Conservation (phyloP, 2,329 filamentous ascomycete genomes). For the Colletotrichum destructivum region DNA sequence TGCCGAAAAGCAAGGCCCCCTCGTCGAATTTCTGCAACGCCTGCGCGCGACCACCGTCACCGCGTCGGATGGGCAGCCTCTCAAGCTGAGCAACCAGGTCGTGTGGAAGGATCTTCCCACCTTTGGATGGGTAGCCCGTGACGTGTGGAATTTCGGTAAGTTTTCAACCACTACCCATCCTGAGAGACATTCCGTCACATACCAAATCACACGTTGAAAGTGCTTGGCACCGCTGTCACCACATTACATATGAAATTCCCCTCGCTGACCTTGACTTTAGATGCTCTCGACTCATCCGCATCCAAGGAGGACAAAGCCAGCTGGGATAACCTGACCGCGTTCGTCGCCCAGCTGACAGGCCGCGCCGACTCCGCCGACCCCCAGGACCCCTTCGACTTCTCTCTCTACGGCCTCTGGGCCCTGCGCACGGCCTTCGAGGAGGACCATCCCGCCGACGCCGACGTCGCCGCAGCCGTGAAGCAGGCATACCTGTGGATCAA, state of each 20-base stretch:
- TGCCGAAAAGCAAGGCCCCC: conserved; percentile 42
- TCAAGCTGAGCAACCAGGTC: conserved; percentile 43
- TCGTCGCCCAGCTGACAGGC: conserved; percentile 49
- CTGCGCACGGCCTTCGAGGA: conserved; percentile 49
- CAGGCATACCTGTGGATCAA: conserved; percentile 47
- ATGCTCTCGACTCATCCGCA: conserved; percentile 41
- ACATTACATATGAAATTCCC: not conserved
- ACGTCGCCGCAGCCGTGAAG: conserved; percentile 37
- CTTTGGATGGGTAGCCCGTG: conserved; percentile 47
- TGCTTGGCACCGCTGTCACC: not conserved
- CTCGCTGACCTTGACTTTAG: conserved; percentile 10
- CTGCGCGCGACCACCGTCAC: conserved; percentile 42
- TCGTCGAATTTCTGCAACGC: conserved; percentile 46
- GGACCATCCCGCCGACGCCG: conserved; percentile 12
- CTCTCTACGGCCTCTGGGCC: conserved; percentile 49
- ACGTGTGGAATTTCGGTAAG: conserved; percentile 49
- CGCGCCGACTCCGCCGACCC: conserved; percentile 23
- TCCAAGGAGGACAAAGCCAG: conserved; percentile 32
- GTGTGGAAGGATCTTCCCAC: conserved; percentile 50
- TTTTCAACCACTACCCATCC: not conserved
- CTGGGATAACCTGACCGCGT: conserved; percentile 45
- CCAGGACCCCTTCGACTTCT: conserved; percentile 46
- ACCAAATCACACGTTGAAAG: no score
- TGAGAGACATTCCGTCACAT: not conserved
- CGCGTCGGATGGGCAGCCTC: conserved; percentile 41